Evolutionary conservation across 2,329 filamentous ascomycete genomes (phyloP), one percentile per base, ranked within the genome.

Genomic region (Leptographium wingfieldii): DNA sequence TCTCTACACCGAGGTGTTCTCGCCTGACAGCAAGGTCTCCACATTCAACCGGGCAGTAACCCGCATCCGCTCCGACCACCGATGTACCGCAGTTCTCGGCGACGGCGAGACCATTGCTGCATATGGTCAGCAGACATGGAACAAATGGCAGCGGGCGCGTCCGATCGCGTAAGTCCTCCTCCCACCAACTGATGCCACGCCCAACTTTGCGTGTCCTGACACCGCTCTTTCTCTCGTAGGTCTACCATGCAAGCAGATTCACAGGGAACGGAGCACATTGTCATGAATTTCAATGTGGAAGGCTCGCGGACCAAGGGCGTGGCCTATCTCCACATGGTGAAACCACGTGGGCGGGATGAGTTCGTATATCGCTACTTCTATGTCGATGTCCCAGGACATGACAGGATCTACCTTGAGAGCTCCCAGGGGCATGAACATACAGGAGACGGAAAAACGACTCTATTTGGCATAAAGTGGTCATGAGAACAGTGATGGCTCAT

Each of bases 1-100:
- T 56, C 77, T 95, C 27, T 95, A 87, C 73, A 81, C 82, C 4
- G 90, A 95, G 63, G 88, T 95, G 53, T 90, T 95, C 71, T 87
- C 88, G 4, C 81, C 88, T 25, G 87, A 92, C 69, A 94, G 89
- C 76, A 92, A 90, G 73, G 92, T 87, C 19, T 82, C 85, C 60
- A 85, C 94, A 70, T 96, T 95, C 79, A 95, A 95, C 74, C 86
- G 88, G 64, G 89, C 90, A 0, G 87, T 95, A 55, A 82, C 88
- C 68, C 84, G 85, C 63, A 85, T 97, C 69, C 89, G 86, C 70
- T 79, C 80, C 58, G 87, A 95, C 68, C 71, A 80, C 0, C 78
- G 82, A 60, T 95, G 89, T 69, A 76, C 85, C 33, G 83, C 86
- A 60, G 70, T 95, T 7, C 80, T 97, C 1, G 91, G 91, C 16